These are phyloP conservation scores for Vaccinium vitisidaea DNA, from an alignment of 148 eudicot genomes.

Conservation along the genomic window DNA sequence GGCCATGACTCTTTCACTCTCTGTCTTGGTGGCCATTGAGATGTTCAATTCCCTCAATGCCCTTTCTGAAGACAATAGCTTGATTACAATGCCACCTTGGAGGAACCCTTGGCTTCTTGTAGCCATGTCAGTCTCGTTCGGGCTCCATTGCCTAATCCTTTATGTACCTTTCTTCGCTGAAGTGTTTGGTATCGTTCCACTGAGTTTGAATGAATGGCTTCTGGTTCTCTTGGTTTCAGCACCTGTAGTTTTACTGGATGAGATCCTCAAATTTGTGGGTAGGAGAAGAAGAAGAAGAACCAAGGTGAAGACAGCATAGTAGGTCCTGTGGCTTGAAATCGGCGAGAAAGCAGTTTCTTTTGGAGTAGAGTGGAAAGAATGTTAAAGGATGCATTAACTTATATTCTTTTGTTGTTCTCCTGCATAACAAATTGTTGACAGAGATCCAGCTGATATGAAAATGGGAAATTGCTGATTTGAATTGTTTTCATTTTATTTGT, in stretches of 20 bases:
- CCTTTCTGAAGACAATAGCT: conserved; percentile 77
- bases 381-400: neutral
- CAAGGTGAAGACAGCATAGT: conserved; percentile 53
- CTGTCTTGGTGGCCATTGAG: conserved; percentile 84
- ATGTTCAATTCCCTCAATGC: conserved; percentile 92
- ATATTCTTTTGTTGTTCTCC: conserved; percentile 10
- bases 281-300: conserved; percentile 43
- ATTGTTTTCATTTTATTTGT: neutral
- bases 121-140: conserved; percentile 71
- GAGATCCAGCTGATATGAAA: neutral
- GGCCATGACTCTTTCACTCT: conserved; percentile 88
- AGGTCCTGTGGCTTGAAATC: neutral
- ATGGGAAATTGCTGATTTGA: neutral
- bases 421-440: neutral
- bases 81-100: conserved; percentile 86
- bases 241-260: conserved; percentile 78
- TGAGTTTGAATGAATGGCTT: conserved; percentile 66
- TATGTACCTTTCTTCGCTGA: conserved; percentile 75
- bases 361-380: neutral
- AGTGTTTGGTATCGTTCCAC: conserved; percentile 75
- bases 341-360: neutral
- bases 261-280: conserved; percentile 57
- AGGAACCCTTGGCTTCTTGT: conserved; percentile 80
- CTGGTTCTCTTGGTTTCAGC: conserved; percentile 62
- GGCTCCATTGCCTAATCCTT: conserved; percentile 71